Evolutionary conservation across 129 eudicot species (phyloP), one percentile per base, ranked within the genome.

Genomic region (sunflower (Helianthus annuus)): DNA sequence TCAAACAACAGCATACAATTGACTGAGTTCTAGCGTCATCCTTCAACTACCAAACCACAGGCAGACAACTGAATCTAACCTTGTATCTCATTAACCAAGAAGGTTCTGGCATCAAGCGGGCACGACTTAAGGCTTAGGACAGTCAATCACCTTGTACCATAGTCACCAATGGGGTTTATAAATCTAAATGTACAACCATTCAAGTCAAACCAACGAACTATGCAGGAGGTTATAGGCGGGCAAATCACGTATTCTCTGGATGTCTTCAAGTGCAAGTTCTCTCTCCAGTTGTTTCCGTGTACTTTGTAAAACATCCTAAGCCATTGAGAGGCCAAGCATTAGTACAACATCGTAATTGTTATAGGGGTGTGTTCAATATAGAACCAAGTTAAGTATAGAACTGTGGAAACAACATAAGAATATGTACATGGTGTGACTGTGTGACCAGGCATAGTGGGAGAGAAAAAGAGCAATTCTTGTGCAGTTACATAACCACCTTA

Each of bases 201-300:
- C 49, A 51, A 24, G 56, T 61, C 14, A 32, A 76, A 76, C 13
- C 45, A 60, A 32, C 69, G 60, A 76, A 64, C 13, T 72, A 29
- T 71, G 72, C 64, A 74, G 64, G 64, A 74, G 76, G 86, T 90
- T 85, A 69, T 67, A 88, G 29, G 98, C 97, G 14, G 98, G 98
- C 32, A 94, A 67, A 76, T 94, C 98, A 6, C 82, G 80, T 79
- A 94, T 85, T 51, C 76, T 78, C 10, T 73, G 76, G 67, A 88
- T 36, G 77, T 94, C 98, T 40, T 94, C 97, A 54, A 94, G 85
- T 17, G 89, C 86, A 51, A 94, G 72, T 81, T 94, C 98, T 77
- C 89, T 85, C 77, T 87, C 98, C 82, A 94, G 67, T 66, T 94
- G 98, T 10, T 69, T 81, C 29, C 96, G 79, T 34, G 97, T 90